Base-by-base conservation (phyloP, 306 rosid species). In the Biancaea sappan region DNA sequence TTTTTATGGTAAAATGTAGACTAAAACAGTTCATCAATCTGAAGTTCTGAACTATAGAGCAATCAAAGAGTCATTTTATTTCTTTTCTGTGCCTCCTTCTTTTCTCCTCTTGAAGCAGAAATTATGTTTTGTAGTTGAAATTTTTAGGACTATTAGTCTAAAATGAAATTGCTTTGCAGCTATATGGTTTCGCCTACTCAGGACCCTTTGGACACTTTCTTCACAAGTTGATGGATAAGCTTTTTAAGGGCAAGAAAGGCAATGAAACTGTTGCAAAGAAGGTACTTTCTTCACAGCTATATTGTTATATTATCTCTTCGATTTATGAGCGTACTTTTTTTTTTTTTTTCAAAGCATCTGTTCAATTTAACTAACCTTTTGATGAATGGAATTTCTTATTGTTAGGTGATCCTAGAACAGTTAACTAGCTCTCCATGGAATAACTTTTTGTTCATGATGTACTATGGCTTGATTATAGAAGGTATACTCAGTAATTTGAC, bases 151-250 rank as follows among this genome's bases (percentile, higher is more conserved):
- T 40, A 8, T 56, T 29, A 26, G 41, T 73, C 77, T 72, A 43
- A 69, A 70, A 38, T 37, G 26, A 51, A 38, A 43, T 79, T 75
- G 4, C 72, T 86, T 72, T 78, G 72, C 89, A 94, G 98, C 85
- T 94, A 63, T 89, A 91, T 85, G 98, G 98, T 41, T 94, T 94
- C 29, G 97, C 91, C 8, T 94, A 91, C 72, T 46, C 82, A 1
- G 97, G 98, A 63, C 97, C 98, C 35, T 91, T 94, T 88, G 96
- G 96, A 75, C 98, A 94, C 60, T 94, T 79, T 80, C 86, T 94
- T 37, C 98, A 94, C 82, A 91, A 88, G 66, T 74, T 94, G 82
- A 94, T 94, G 97, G 98, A 89, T 32, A 73, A 28, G 68, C 74
- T 94, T 72, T 94, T 94, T 75, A 89, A 81, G 83, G 98, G 92